Evolutionary conservation across 2,329 filamentous ascomycete species (phyloP).

Genomic region (Penicillium italicum): DNA sequence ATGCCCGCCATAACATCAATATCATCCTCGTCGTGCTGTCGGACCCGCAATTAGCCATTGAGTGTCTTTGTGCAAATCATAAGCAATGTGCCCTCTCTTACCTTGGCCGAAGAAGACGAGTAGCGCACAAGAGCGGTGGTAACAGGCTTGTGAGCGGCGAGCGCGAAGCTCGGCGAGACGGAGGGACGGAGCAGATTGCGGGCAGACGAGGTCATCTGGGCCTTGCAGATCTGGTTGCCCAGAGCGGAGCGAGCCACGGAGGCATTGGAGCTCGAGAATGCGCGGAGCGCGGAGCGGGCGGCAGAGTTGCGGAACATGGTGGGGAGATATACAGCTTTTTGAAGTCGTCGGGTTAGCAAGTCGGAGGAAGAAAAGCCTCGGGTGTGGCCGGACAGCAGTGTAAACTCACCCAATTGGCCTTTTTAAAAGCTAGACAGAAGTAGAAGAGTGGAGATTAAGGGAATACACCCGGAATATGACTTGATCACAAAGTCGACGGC

Average conservation of each 20-base stretch:
- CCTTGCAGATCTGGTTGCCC: slow-evolving; percentile 43
- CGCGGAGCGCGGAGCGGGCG: slow-evolving; percentile 45
- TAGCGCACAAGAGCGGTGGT: slow-evolving; percentile 50
- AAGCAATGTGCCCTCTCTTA: slow-evolving; percentile 42
- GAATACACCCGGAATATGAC: slow-evolving; percentile 31
- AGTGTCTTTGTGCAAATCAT: slow-evolving; percentile 30
- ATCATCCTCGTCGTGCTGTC: slow-evolving; percentile 26
- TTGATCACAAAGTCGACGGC: slow-evolving; percentile 36
- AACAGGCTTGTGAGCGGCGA: slow-evolving; percentile 45
- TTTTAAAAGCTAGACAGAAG: slow-evolving; percentile 16
- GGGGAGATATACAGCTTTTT: slow-evolving; percentile 32
- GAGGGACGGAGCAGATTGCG: slow-evolving; percentile 36
- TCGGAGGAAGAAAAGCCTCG: slow-evolving; percentile 31
- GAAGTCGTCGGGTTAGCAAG: slow-evolving; percentile 30
- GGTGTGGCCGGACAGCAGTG: slow-evolving; percentile 22
- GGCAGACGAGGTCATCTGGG: slow-evolving; percentile 44
- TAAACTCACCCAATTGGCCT: slow-evolving; percentile 35
- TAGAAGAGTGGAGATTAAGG: slow-evolving; percentile 29
- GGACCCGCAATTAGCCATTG: slow-evolving; percentile 45
- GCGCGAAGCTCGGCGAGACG: slow-evolving; percentile 39
- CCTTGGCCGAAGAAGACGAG: slow-evolving; percentile 41
- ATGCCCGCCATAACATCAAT: slow-evolving; percentile 52
- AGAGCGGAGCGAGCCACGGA: slow-evolving; percentile 42
- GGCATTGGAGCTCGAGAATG: slow-evolving; percentile 43
- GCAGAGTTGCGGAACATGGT: slow-evolving; percentile 46